A percentile compares a stretch with the other conserved stretches of the same genome.
Conservation (phyloP, 129 eudicot genomes). For the Helianthus annuus region HanXRQr2.0-SUNRISE NC_035434.2:128005217-128005716, state of each 20-base stretch:
- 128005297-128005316: background rate
- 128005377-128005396: background rate
- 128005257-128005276: too few species aligned
- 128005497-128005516: slow-evolving; percentile 30
- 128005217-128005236: too few species aligned
- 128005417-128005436: background rate
- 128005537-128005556: background rate
- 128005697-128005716: background rate
- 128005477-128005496: slow-evolving; percentile 26
- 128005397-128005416: slow-evolving; percentile 3
- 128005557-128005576: slow-evolving; percentile 7
- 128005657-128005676: too few species aligned
- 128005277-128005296: too few species aligned
- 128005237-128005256: too few species aligned
- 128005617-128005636: slow-evolving; percentile 33
- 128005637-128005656: background rate
- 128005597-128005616: slow-evolving; percentile 23
- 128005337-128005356: background rate
- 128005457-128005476: slow-evolving; percentile 18
- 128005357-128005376: background rate
- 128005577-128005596: slow-evolving; percentile 32
- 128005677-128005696: background rate
- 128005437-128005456: slow-evolving; percentile 1
- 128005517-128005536: slow-evolving; percentile 1
- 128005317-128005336: slow-evolving; percentile 3